Evolutionary conservation across 371 early-diverging fungal genomes (phyloP).

Genomic region (Fennellomyces sp.): DNA sequence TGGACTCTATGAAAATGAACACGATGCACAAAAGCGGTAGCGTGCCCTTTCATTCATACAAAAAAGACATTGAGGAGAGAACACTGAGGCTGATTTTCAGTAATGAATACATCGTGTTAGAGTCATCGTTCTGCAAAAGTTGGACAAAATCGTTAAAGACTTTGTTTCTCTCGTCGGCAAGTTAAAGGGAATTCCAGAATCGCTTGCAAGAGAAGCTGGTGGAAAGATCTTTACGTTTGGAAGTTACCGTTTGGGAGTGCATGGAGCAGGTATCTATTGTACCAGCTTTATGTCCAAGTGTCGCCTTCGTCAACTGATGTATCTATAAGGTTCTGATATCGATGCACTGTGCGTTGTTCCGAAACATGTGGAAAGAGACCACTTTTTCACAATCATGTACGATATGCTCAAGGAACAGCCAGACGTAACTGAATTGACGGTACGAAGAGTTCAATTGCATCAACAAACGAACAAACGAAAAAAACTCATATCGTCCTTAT

Average conservation of each 20-base stretch:
- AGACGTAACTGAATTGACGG: slow-evolving; percentile 92
- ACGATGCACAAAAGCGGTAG: slow-evolving; percentile 59
- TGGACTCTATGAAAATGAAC: slow-evolving; percentile 79
- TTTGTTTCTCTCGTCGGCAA: slow-evolving; percentile 80
- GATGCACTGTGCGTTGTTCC: slow-evolving; percentile 99
- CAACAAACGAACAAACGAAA: not conserved
- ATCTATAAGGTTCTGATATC: slow-evolving; percentile 88
- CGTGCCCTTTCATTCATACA: not conserved
- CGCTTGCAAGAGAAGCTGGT: slow-evolving; percentile 84
- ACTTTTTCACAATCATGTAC: slow-evolving; percentile 94
- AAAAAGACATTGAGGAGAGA: not conserved
- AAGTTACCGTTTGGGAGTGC: slow-evolving; percentile 98
- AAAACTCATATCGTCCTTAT: not conserved
- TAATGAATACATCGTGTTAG: slow-evolving; percentile 35
- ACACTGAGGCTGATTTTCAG: not conserved
- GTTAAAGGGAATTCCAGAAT: slow-evolving; percentile 72
- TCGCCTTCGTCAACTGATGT: no score
- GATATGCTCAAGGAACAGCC: slow-evolving; percentile 79
- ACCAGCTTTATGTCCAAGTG: no score
- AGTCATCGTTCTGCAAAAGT: slow-evolving; percentile 83
- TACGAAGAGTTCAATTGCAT: no score
- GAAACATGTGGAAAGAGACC: slow-evolving; percentile 89
- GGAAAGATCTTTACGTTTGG: slow-evolving; percentile 99
- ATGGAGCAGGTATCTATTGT: slow-evolving; percentile 79
- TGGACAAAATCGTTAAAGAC: slow-evolving; percentile 85